These are phyloP conservation scores for Colletotrichum abscissum DNA, from an alignment of 2,329 filamentous ascomycete genomes.

Conservation along the genomic window DNA sequence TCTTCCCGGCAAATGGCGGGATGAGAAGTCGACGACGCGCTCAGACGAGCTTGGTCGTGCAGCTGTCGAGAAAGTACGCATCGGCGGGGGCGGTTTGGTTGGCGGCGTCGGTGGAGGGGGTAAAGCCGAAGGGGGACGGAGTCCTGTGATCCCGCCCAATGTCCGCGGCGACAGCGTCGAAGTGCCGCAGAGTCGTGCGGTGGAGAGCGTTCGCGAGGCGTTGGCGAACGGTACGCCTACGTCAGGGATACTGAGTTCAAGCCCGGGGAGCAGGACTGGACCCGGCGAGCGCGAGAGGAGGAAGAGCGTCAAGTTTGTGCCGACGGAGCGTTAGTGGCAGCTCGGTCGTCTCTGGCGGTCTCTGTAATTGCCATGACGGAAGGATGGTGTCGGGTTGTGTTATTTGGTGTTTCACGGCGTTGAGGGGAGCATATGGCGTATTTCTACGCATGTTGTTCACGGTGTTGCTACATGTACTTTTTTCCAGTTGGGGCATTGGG, in stretches of 20 bases:
- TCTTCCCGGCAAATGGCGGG: conserved; percentile 66
- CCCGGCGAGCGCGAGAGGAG: conserved; percentile 62
- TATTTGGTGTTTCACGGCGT: neutral
- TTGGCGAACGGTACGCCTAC: conserved; percentile 47
- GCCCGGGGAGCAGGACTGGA: conserved; percentile 52
- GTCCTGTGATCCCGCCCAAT: conserved; percentile 28
- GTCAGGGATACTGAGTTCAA: conserved; percentile 58
- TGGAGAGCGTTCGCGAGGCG: conserved; percentile 68
- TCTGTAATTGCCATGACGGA: neutral
- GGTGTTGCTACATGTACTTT: neutral
- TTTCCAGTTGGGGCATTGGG: neutral
- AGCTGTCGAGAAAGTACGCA: conserved; percentile 54
- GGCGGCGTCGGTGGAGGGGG: conserved; percentile 33
- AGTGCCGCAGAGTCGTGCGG: conserved; percentile 68
- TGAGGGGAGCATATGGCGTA: neutral
- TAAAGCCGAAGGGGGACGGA: conserved; percentile 40
- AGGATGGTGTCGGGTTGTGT: neutral
- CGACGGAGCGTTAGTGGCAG: conserved; percentile 46
- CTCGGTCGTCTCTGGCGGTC: neutral
- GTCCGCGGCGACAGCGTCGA: conserved; percentile 64
- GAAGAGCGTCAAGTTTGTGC: conserved; percentile 74
- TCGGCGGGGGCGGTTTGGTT: conserved; percentile 35
- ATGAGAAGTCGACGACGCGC: conserved; percentile 56
- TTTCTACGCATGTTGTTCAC: neutral
- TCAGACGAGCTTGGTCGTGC: conserved; percentile 65